Percentiles rank a stretch among this genome's conserved stretches.
Conservation (phyloP, 257 asterid species). For the Przewalskia tangutica region DNA sequence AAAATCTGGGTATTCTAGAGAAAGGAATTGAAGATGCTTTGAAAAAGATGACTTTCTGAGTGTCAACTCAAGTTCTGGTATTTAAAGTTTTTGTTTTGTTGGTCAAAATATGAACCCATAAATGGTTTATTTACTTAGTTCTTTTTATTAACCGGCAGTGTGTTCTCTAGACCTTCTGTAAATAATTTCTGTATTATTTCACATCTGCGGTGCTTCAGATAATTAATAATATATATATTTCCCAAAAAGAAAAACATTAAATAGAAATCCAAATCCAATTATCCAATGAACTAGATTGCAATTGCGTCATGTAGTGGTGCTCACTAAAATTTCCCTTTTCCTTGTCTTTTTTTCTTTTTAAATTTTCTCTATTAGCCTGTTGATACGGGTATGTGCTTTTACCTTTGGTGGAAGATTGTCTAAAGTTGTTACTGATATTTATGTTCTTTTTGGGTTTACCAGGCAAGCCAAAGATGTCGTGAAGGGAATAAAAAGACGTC, state of each 20-base stretch:
- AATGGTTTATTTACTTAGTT: background rate
- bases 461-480: constrained; percentile 97
- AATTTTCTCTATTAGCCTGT: background rate
- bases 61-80: background rate
- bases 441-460: constrained; percentile 17
- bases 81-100: background rate
- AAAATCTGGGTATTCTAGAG: background rate
- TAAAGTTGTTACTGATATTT: background rate
- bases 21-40: background rate
- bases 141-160: background rate
- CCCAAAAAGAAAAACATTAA: background rate
- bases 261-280: too few relatives aligned
- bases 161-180: background rate
- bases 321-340: too few relatives aligned
- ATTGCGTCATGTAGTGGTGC: background rate
- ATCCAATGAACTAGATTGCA: background rate
- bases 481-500: constrained; percentile 80
- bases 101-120: background rate
- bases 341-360: background rate
- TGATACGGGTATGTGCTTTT: background rate
- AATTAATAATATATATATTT: background rate
- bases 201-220: background rate
- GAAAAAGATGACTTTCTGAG: background rate
- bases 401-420: background rate
- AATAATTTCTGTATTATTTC: background rate